Percentiles rank a stretch among this genome's conserved stretches.
These are phyloP conservation scores for Trichopus zeylanicus DNA, from an alignment of 116 monocot genomes.

Conservation along the genomic window DNA sequence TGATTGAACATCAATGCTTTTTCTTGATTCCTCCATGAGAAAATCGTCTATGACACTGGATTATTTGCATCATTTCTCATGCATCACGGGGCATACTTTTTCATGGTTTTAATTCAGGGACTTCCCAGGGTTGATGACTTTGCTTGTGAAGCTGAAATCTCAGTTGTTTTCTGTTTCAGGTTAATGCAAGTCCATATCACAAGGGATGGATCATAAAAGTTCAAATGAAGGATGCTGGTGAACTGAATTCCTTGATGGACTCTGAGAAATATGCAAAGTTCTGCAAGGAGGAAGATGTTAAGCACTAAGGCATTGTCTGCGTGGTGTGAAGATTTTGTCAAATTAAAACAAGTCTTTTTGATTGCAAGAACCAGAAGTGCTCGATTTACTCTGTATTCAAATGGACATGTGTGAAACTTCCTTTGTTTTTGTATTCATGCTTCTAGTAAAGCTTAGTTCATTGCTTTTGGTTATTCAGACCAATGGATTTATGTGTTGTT, in stretches of 20 bases:
- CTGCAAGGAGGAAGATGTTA: slow-evolving; percentile 82
- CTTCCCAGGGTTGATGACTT: too few relatives aligned
- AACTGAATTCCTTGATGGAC: slow-evolving; percentile 79
- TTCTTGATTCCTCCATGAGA: too few relatives aligned
- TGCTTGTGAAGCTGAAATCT: too few relatives aligned
- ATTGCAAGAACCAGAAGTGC: neutral
- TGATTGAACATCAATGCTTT: too few relatives aligned
- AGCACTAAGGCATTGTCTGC: slow-evolving; percentile 26
- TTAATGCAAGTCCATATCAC: slow-evolving; percentile 77
- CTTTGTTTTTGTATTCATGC: too few relatives aligned
- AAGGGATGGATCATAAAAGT: slow-evolving; percentile 93
- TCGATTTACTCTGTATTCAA: neutral
- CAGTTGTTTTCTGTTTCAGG: slow-evolving; percentile 18
- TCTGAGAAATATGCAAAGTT: slow-evolving; percentile 67
- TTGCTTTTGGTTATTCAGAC: too few relatives aligned
- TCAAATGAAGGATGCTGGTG: slow-evolving; percentile 38
- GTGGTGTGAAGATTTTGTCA: neutral
- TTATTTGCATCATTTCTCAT: too few relatives aligned
- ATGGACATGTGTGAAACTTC: neutral
- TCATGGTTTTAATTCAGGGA: too few relatives aligned
- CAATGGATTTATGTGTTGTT: too few relatives aligned
- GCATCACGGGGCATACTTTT: too few relatives aligned
- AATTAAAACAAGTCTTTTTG: neutral
- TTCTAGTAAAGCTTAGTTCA: too few relatives aligned
- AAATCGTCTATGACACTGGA: too few relatives aligned